Percentiles rank a stretch among this genome's conserved stretches.
Evolutionary conservation across 768 basidiomycete genomes (phyloP).

Genomic region (Termitomyces titanicus): DNA sequence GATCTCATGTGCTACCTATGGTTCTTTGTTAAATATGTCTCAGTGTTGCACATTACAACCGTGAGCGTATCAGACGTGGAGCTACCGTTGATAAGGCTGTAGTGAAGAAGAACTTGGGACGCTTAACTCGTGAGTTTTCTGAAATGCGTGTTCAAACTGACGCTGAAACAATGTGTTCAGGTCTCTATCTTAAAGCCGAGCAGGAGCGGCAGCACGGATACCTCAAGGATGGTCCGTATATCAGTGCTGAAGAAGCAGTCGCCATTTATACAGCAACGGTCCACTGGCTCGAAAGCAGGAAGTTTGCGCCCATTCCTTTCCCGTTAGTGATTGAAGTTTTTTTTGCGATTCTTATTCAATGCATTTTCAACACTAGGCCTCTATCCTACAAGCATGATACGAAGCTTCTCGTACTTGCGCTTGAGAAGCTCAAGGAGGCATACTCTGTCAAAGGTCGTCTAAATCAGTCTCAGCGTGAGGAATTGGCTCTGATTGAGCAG

Average conservation of each 20-base stretch:
- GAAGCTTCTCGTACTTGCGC: slow-evolving; percentile 90
- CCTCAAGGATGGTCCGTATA: slow-evolving; percentile 98
- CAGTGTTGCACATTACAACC: slow-evolving; percentile 95
- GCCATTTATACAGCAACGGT: slow-evolving; percentile 98
- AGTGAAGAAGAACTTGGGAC: slow-evolving; percentile 98
- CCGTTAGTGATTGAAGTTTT: slow-evolving; percentile 50
- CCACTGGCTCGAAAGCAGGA: slow-evolving; percentile 97
- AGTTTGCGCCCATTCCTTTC: slow-evolving; percentile 99
- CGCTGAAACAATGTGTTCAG: slow-evolving; percentile 28
- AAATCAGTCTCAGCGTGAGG: slow-evolving; percentile 97
- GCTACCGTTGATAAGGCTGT: slow-evolving; percentile 98
- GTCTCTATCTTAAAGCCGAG: slow-evolving; percentile 95
- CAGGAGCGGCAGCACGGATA: slow-evolving; percentile 99
- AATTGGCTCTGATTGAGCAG: slow-evolving; percentile 96
- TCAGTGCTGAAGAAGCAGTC: slow-evolving; percentile 97
- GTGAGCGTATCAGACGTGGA: slow-evolving; percentile 94
- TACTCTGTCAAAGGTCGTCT: slow-evolving; percentile 97
- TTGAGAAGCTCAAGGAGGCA: slow-evolving; percentile 98
- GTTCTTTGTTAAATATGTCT: not conserved
- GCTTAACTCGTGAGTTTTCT: slow-evolving; percentile 75
- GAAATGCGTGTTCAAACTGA: not conserved
- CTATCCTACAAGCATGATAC: slow-evolving; percentile 99
- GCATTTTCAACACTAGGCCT: slow-evolving; percentile 44
- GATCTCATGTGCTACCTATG: not conserved
- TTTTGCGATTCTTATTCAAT: not conserved